Conservation (phyloP, 2,329 filamentous ascomycete species). For the Colletotrichum sp. region DNA sequence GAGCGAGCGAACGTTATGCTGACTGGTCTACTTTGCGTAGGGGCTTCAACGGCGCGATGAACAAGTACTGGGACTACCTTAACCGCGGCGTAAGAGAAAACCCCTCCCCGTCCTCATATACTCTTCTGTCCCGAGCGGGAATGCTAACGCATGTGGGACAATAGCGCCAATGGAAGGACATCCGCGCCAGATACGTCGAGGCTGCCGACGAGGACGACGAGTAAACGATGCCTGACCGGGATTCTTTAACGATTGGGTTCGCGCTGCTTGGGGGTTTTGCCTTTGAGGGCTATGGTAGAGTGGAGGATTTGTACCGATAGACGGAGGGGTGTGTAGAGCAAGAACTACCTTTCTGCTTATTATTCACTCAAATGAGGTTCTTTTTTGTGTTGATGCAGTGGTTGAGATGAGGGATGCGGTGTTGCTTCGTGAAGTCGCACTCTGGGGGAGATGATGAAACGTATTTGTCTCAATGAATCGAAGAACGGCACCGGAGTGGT, state of each 20-base stretch:
- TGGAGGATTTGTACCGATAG: conserved; percentile 20
- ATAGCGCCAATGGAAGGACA: conserved; percentile 99
- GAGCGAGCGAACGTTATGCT: not conserved
- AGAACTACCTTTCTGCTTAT: conserved; percentile 22
- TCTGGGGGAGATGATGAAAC: not conserved
- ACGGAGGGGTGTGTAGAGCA: conserved; percentile 23
- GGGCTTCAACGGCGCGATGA: conserved; percentile 80
- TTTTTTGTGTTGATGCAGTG: not conserved
- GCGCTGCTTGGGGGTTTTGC: not conserved
- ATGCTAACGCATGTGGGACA: conserved; percentile 23
- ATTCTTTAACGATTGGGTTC: conserved; percentile 1
- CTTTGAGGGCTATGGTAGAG: not conserved
- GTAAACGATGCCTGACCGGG: conserved; percentile 33
- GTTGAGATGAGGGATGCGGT: not conserved
- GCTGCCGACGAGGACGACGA: conserved; percentile 68
- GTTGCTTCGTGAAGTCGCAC: not conserved
- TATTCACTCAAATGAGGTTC: not conserved
- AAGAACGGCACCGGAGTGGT: not conserved
- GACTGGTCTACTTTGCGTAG: conserved; percentile 51
- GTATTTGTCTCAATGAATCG: not conserved
- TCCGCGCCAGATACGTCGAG: conserved; percentile 86
- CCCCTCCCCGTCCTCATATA: too few relatives aligned
- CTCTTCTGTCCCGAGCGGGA: too few relatives aligned
- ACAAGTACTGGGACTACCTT: conserved; percentile 86
- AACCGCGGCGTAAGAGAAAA: conserved; percentile 83